A percentile compares a stretch with the other conserved stretches of the same genome.
Conservation (phyloP, 371 early-diverging fungal species). For the Fennellomyces sp. region DNA sequence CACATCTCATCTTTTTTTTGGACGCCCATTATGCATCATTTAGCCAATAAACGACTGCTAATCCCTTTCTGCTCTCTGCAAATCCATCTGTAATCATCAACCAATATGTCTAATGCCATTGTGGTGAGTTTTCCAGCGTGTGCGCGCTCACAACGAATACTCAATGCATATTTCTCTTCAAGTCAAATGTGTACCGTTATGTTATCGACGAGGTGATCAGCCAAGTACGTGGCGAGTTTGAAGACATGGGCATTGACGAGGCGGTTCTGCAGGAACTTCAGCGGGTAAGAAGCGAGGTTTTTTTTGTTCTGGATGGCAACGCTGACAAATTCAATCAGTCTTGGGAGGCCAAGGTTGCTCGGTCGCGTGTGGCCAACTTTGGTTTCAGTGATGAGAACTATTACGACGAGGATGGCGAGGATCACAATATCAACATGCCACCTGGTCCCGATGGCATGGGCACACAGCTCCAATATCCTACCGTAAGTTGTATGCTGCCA, state of each 20-base stretch:
- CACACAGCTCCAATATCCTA: slow-evolving; percentile 28
- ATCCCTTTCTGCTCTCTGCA: too few species aligned
- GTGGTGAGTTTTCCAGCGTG: slow-evolving; percentile 32
- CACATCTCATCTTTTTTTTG: too few species aligned
- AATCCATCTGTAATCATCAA: slow-evolving; percentile 10
- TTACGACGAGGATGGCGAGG: slow-evolving; percentile 18
- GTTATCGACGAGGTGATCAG: slow-evolving; percentile 95
- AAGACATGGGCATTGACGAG: slow-evolving; percentile 90
- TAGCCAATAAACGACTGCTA: too few species aligned
- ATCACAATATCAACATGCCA: not conserved
- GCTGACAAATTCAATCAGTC: slow-evolving; percentile 44
- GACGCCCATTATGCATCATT: too few species aligned
- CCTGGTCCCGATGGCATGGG: slow-evolving; percentile 12
- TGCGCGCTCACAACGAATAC: not conserved
- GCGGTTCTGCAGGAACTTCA: slow-evolving; percentile 86
- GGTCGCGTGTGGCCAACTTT: slow-evolving; percentile 76
- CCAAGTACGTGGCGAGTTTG: slow-evolving; percentile 88
- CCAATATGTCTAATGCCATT: slow-evolving; percentile 47
- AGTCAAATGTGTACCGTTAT: slow-evolving; percentile 82
- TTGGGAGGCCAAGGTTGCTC: slow-evolving; percentile 86
- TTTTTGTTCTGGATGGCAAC: not conserved
- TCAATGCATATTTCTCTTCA: slow-evolving; percentile 1
- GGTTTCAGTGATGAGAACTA: slow-evolving; percentile 14
- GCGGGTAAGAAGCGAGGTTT: slow-evolving; percentile 56
- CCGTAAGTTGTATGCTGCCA: slow-evolving; percentile 23